Base-by-base conservation (phyloP, 306 rosid species). In the Neltuma alba region DNA sequence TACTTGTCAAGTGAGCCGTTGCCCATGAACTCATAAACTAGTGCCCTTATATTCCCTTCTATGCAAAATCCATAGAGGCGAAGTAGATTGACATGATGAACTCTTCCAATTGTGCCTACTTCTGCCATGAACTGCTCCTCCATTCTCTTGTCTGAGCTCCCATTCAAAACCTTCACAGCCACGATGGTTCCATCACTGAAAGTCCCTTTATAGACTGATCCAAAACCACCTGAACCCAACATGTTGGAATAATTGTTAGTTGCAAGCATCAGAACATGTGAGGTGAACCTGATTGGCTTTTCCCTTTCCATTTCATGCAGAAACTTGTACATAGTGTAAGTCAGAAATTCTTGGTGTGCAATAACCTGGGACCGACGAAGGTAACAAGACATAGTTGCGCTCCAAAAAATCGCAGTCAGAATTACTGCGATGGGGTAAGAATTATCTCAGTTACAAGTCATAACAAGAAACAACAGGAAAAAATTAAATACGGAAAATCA, bases 151-250 rank as follows among this genome's bases (percentile, higher is more conserved):
- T 78, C 47, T 0, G 85, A 75, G 69, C 33, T 67, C 0, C 79
- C 86, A 3, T 74, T 16, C 27, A 86, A 61, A 79, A 86, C 90
- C 82, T 90, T 90, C 40, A 86, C 90, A 1, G 88, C 92, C 0
- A 83, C 85, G 1, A 52, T 45, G 7, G 76, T 79, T 38, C 84
- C 92, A 11, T 86, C 81, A 9, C 70, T 80, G 1, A 90, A 81
- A 37, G 31, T 14, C 10, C 88, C 89, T 47, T 83, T 81, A 42
- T 80, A 90, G 58, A 86, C 87, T 2, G 48, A 7, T 36, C 92
- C 90, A 21, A 84, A 88, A 1, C 89, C 90, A 42, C 92, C 88
- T 0, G 88, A 81, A 0, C 34, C 64, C 33, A 57, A 5, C 64
- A 25, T 57, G 64, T 3, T 3, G 2, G 63, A 25, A 15, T 57